Evolutionary conservation across 2,329 filamentous ascomycete genomes (phyloP).

Genomic region (Stylonectria norvegica): DNA sequence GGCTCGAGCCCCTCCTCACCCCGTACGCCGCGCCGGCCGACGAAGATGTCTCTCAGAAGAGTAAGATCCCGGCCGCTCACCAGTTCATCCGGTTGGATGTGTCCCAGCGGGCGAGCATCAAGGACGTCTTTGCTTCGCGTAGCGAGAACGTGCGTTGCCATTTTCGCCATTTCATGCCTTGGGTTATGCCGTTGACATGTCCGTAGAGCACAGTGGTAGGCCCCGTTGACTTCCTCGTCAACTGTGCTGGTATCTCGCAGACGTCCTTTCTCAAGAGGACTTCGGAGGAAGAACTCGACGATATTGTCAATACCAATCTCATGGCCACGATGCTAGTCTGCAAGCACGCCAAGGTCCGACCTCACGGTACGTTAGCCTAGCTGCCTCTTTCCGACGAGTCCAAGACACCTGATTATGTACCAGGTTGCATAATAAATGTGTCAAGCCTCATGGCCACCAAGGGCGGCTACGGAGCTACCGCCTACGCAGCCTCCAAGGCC

Average conservation of each 20-base stretch:
- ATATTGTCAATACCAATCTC: constrained; percentile 68
- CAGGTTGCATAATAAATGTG: constrained; percentile 75
- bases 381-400: too few species aligned
- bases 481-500: constrained; percentile 78
- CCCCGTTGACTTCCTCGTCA: constrained; percentile 62
- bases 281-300: constrained; percentile 46
- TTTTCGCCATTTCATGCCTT: neutral
- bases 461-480: constrained; percentile 65
- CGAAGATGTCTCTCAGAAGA: too few species aligned
- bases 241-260: constrained; percentile 74
- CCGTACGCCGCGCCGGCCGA: constrained; percentile 16
- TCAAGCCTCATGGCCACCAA: constrained; percentile 70
- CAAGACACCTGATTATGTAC: too few species aligned
- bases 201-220: constrained; percentile 23
- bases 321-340: constrained; percentile 62
- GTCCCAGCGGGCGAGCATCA: constrained; percentile 27
- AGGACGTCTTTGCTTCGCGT: constrained; percentile 27
- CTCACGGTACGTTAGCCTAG: constrained; percentile 31
- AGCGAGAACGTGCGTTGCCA: constrained; percentile 9
- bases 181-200: neutral
- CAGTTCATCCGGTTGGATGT: constrained; percentile 36
- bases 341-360: constrained; percentile 39
- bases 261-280: constrained; percentile 60
- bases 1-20: constrained; percentile 32
- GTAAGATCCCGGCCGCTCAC: constrained; percentile 25